Evolutionary conservation across 345 rosid species (phyloP).

Genomic region (Acer saccharum): DNA sequence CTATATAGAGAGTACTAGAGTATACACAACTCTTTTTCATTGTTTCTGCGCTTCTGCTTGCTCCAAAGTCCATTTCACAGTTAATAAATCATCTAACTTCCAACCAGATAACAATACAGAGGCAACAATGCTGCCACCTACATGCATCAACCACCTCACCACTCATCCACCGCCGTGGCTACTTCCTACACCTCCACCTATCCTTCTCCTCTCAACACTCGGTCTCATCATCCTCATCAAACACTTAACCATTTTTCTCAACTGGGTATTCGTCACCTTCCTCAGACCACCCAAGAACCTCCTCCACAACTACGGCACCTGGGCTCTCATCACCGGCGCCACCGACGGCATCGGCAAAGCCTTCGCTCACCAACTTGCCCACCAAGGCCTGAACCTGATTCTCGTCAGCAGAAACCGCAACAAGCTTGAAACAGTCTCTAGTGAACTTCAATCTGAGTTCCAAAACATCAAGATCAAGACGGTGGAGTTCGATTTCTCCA

Average conservation of each 20-base stretch:
- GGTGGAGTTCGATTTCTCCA: constrained; percentile 60
- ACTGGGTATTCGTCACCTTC: constrained; percentile 46
- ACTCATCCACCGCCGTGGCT: constrained; percentile 8
- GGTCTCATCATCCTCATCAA: constrained; percentile 54
- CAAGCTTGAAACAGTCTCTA: constrained; percentile 49
- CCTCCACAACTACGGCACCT: constrained; percentile 67
- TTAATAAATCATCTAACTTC: no score
- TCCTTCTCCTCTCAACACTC: constrained; percentile 29
- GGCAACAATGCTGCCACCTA: no score
- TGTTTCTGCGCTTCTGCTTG: no score
- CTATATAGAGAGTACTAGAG: no score
- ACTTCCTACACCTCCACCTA: constrained; percentile 30
- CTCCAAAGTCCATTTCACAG: no score
- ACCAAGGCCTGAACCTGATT: constrained; percentile 62
- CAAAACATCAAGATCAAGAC: constrained; percentile 42
- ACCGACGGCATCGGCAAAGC: constrained; percentile 89
- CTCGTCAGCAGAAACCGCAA: constrained; percentile 61
- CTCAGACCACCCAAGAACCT: constrained; percentile 51
- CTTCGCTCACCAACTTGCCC: constrained; percentile 63
- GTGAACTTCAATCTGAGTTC: constrained; percentile 40
- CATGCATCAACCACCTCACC: no score
- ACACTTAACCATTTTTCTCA: constrained; percentile 39
- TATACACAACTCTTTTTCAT: no score
- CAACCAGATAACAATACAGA: no score
- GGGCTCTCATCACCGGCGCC: constrained; percentile 91